These are phyloP conservation scores for Microdochium nivale DNA, from an alignment of 2,329 filamentous ascomycete species.

Conservation along the genomic window DNA sequence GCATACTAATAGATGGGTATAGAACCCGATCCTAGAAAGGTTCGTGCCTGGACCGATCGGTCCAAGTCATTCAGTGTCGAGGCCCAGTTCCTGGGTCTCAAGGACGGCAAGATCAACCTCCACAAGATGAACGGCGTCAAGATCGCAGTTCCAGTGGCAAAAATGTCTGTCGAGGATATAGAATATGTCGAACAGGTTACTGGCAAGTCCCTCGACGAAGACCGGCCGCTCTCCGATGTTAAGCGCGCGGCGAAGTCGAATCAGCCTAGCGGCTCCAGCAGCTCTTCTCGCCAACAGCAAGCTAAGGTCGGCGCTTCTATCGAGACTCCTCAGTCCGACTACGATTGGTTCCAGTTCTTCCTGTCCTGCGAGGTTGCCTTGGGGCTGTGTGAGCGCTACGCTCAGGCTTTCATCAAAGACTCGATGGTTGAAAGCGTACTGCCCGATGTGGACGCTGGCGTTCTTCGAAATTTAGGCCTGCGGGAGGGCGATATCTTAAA, in stretches of 20 bases:
- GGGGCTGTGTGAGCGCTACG: constrained; percentile 89
- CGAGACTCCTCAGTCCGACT: constrained; percentile 59
- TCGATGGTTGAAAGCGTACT: constrained; percentile 94
- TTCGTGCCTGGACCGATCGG: constrained; percentile 90
- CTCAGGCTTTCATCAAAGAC: constrained; percentile 79
- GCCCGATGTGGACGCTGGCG: constrained; percentile 76
- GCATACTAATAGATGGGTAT: background rate
- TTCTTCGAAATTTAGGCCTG: constrained; percentile 80
- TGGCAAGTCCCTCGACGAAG: constrained; percentile 86
- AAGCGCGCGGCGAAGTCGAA: constrained; percentile 40
- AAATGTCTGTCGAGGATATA: constrained; percentile 92
- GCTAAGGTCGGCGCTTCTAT: constrained; percentile 51
- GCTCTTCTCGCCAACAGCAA: constrained; percentile 9
- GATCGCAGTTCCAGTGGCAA: constrained; percentile 88
- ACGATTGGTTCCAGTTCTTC: constrained; percentile 99
- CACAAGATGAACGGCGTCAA: constrained; percentile 98
- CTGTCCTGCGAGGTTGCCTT: constrained; percentile 84
- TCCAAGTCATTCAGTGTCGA: constrained; percentile 96
- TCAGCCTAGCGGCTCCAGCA: constrained; percentile 16
- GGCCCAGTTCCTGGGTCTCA: constrained; percentile 88
- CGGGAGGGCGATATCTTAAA: constrained; percentile 96
- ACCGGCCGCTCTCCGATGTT: constrained; percentile 85
- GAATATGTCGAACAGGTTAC: constrained; percentile 88
- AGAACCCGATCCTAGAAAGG: constrained; percentile 78
- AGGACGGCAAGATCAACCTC: constrained; percentile 93